These are phyloP conservation scores for Botrytis hyacinthi DNA, from an alignment of 2,329 filamentous ascomycete genomes.

Conservation along the genomic window DNA sequence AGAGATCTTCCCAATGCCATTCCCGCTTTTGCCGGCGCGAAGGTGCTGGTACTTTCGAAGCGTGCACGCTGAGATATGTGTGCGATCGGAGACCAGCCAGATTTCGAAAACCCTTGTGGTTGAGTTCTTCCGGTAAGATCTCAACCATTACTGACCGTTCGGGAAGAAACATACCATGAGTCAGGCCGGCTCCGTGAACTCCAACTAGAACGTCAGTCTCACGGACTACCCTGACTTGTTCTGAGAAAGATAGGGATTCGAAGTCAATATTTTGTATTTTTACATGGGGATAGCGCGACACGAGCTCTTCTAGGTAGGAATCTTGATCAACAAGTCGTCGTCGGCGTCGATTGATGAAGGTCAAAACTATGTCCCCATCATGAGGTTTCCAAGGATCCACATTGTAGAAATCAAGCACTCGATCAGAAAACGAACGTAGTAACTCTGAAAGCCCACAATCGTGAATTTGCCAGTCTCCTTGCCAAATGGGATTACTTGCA, in stretches of 20 bases:
- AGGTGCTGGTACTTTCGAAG: neutral
- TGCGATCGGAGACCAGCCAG: neutral
- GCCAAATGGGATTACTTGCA: slow-evolving; percentile 37
- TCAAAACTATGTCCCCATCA: neutral
- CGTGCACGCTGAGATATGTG: neutral
- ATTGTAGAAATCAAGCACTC: slow-evolving; percentile 15
- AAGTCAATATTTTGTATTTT: neutral
- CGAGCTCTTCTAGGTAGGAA: neutral
- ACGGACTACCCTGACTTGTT: neutral
- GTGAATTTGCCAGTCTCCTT: slow-evolving; percentile 35
- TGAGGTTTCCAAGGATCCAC: neutral
- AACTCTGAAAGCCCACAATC: slow-evolving; percentile 24
- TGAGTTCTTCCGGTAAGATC: neutral
- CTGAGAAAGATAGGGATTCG: neutral
- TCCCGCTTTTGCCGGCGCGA: neutral
- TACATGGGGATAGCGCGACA: neutral
- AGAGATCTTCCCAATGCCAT: neutral
- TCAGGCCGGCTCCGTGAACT: neutral
- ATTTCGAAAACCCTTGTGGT: neutral
- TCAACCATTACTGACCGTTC: neutral
- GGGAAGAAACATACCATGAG: slow-evolving; percentile 2
- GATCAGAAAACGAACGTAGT: slow-evolving; percentile 5
- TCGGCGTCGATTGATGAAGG: neutral
- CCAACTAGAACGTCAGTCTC: neutral
- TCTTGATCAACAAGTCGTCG: neutral